Evolutionary conservation across 495 filamentous ascomycete species (phyloP).

Genomic region (Podospora conica): DNA sequence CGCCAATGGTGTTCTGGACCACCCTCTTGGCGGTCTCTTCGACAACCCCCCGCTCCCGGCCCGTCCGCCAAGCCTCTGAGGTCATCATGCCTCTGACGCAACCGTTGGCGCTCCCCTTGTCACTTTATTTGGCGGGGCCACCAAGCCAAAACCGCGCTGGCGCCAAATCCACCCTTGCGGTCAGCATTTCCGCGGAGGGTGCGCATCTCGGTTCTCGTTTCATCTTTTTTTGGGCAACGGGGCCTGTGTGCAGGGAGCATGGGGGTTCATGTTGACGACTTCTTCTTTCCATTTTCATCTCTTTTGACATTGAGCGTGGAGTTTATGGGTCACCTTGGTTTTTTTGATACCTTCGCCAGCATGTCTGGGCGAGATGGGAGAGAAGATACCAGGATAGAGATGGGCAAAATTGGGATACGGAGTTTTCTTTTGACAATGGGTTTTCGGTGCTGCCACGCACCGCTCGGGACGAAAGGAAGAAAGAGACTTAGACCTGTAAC

Average conservation of each 20-base stretch:
- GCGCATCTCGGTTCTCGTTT: background rate
- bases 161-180: background rate
- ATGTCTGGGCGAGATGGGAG: background rate
- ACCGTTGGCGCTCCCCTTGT: background rate
- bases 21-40: background rate
- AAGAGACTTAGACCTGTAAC: background rate
- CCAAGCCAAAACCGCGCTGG: background rate
- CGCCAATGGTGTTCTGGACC: slow-evolving; percentile 2
- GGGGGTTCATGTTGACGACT: background rate
- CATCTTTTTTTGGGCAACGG: background rate
- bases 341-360: background rate
- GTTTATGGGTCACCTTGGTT: background rate
- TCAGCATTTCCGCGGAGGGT: background rate
- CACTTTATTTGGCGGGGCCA: slow-evolving; percentile 4
- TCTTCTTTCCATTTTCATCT: background rate
- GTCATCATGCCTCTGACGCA: slow-evolving; percentile 16
- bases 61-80: slow-evolving; percentile 14
- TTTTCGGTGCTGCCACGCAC: background rate
- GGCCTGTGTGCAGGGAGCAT: background rate
- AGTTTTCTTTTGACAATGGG: background rate
- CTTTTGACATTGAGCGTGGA: background rate
- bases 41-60: background rate
- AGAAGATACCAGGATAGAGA: background rate
- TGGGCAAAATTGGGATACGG: background rate
- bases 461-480: background rate